Evolutionary conservation across 805 yeast species (phyloP).

Genomic region (Wickerhamiella allomyrinae): DNA sequence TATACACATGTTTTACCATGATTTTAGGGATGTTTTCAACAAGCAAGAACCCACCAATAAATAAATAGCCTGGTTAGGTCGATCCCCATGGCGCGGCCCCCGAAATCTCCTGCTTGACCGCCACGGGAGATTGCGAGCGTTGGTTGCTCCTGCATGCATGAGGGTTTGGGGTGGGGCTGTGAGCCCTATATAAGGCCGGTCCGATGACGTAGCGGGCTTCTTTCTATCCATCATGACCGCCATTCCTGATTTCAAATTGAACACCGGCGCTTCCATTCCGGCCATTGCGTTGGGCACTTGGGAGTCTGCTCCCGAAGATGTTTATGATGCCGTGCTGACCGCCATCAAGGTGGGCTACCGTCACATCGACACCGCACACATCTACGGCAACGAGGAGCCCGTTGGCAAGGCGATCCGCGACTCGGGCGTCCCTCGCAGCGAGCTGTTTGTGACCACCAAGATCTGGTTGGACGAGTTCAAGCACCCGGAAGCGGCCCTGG

Average conservation of each 20-base stretch:
- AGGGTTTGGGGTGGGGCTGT: too few relatives aligned
- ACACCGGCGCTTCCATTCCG: constrained; percentile 48
- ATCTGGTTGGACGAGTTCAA: constrained; percentile 32
- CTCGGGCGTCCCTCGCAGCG: constrained; percentile 31
- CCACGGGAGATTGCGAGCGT: too few relatives aligned
- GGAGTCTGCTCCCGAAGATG: constrained; percentile 32
- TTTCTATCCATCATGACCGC: constrained; percentile 4
- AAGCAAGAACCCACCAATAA: too few relatives aligned
- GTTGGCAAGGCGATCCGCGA: constrained; percentile 41
- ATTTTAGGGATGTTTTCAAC: too few relatives aligned
- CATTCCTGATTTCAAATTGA: constrained; percentile 30
- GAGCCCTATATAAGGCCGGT: neutral
- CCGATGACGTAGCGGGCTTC: too few relatives aligned
- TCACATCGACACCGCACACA: constrained; percentile 63
- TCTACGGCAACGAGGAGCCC: constrained; percentile 51
- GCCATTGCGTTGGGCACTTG: constrained; percentile 61
- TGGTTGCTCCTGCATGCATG: too few relatives aligned
- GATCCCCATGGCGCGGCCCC: too few relatives aligned
- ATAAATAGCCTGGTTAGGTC: too few relatives aligned
- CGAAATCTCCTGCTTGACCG: too few relatives aligned
- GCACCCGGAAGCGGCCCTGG: constrained; percentile 35
- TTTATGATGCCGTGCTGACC: constrained; percentile 38
- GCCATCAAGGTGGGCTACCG: constrained; percentile 55
- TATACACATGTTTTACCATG: too few relatives aligned
- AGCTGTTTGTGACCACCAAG: constrained; percentile 51